Percentiles rank a stretch among this genome's conserved stretches.
phyloP scores from a whole-genome alignment of 2,329 filamentous ascomycete genomes.

The Sclerotinia borealis region DNA sequence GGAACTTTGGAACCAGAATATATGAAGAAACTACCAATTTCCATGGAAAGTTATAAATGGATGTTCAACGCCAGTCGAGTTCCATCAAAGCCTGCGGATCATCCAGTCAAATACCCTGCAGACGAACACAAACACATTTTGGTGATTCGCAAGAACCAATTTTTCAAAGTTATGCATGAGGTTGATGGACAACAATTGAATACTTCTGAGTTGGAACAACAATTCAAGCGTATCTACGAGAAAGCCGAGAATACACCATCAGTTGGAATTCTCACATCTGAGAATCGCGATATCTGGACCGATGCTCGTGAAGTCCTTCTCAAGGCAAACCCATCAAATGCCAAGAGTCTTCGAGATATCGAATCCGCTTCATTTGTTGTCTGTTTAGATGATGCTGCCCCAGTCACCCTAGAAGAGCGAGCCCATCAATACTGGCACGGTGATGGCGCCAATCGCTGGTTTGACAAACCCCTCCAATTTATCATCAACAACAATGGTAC shows the following conservation, averaged over 20 bases:
- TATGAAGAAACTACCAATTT: slow-evolving; percentile 95
- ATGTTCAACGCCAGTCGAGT: slow-evolving; percentile 97
- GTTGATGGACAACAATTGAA: slow-evolving; percentile 80
- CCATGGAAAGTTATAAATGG: slow-evolving; percentile 97
- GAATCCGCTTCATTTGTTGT: slow-evolving; percentile 87
- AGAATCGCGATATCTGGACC: slow-evolving; percentile 91
- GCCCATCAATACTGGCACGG: slow-evolving; percentile 98
- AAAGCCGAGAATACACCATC: slow-evolving; percentile 65
- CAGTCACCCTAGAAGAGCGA: slow-evolving; percentile 91
- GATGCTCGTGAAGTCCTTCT: slow-evolving; percentile 74
- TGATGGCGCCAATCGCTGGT: slow-evolving; percentile 93
- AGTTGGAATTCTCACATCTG: slow-evolving; percentile 78
- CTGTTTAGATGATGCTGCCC: slow-evolving; percentile 85
- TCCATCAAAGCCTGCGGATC: slow-evolving; percentile 73
- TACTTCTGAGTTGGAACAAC: slow-evolving; percentile 79
- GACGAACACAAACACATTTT: slow-evolving; percentile 80
- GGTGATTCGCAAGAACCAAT: slow-evolving; percentile 90
- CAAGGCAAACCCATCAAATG: slow-evolving; percentile 71
- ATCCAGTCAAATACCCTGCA: slow-evolving; percentile 72
- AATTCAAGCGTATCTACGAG: slow-evolving; percentile 81
- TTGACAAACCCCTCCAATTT: slow-evolving; percentile 96
- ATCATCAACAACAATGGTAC: slow-evolving; percentile 98
- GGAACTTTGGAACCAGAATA: slow-evolving; percentile 90
- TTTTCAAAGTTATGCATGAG: slow-evolving; percentile 87
- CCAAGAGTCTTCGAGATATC: slow-evolving; percentile 68